Evolutionary conservation across 2,329 filamentous ascomycete genomes (phyloP), one percentile per base, ranked within the genome.

Genomic region (Aspergillus ustus): DNA sequence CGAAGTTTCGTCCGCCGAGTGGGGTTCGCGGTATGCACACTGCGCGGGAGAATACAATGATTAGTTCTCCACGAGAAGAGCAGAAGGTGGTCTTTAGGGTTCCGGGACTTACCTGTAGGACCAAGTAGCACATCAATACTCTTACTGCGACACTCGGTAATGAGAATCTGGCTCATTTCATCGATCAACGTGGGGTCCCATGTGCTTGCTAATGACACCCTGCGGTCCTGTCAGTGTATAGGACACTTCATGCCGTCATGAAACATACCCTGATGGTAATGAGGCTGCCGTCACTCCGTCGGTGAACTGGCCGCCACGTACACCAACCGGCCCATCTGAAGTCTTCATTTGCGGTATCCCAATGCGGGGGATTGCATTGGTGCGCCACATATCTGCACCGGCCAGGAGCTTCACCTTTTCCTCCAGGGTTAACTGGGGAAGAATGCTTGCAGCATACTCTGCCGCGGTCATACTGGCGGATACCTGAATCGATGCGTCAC

Each of bases 351-450:
- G 52, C 19, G 52, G 43, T 17, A 54, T 44, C 20, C 52, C 52
- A 28, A 44, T 19, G 25, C 52, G 20, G 34, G 34, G 19, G 29
- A 54, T 54, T n/a, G 37, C 52, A 25, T 44, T 44, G 37, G 52
- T 54, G 8, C 52, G 52, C 52, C 52, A 54, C 52, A 44, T 44
- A 37, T 54, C 52, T 5, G 52, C 37, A 45, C 34, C 52, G 9
- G 52, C 52, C 19, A 54, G 52, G 13, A 54, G 52, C 25, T 44
- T 44, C n/a, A 54, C 52, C 37, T 54, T 54, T 25, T 54, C 52
- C 25, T 54, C 52, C 37, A 54, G 52, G 22, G 37, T 54, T 29
- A 54, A 28, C 37, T 54, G 34, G 37, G 52, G 20, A 13, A 54
- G 37, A 17, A 45, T 44, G 15, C 46, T 49, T 22, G 46, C 46